These are phyloP conservation scores for Neopestalotiopsis sp. DNA, from an alignment of 2,329 filamentous ascomycete species.

Conservation along the genomic window DNA sequence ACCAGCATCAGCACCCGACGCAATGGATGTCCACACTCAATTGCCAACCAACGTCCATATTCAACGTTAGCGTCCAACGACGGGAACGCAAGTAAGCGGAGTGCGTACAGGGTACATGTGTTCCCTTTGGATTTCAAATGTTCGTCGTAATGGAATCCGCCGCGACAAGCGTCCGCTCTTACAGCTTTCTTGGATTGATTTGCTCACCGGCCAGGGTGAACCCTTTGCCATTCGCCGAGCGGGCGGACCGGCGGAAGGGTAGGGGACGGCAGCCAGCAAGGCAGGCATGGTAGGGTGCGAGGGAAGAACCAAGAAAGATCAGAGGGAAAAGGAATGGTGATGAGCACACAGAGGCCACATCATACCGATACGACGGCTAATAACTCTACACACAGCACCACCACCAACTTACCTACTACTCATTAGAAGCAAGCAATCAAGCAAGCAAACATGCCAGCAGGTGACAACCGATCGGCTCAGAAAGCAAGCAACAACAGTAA, in stretches of 20 bases:
- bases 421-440: background rate
- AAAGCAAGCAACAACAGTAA: background rate
- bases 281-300: background rate
- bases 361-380: background rate
- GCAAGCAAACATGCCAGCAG: background rate
- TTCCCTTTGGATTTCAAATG: background rate
- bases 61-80: background rate
- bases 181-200: slow-evolving; percentile 5
- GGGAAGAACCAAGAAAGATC: background rate
- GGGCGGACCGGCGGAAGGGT: slow-evolving; percentile 17
- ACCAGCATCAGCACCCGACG: background rate
- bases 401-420: background rate
- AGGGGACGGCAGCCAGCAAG: background rate
- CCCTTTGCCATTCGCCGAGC: background rate
- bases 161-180: background rate
- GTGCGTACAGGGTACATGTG: background rate
- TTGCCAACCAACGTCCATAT: background rate
- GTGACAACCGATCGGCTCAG: background rate
- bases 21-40: background rate
- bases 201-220: slow-evolving; percentile 10
- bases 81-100: background rate
- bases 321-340: background rate
- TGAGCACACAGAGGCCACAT: slow-evolving; percentile 8
- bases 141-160: background rate
- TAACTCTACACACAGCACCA: background rate